Base-by-base conservation (phyloP, 1,284 basidiomycete species). In the Takashimella koratensis region DNA sequence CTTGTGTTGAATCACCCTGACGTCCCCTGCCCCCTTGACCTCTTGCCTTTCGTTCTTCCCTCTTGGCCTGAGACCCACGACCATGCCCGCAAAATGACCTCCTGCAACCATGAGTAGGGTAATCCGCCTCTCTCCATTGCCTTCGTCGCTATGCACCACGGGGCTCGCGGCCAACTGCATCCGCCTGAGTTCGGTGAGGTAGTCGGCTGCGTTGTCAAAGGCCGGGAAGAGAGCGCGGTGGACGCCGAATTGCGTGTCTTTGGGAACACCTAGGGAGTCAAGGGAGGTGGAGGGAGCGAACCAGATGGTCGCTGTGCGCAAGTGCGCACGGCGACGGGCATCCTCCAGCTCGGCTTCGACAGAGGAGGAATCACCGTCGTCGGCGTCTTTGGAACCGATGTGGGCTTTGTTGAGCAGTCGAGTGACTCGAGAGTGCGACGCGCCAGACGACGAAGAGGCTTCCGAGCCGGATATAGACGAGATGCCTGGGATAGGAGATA, bases 101-200 rank as follows among this genome's bases (percentile, higher is more conserved):
- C 96, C 94, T 1, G 95, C 95, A 43, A 90, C 85, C 90, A 98
- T 94, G 67, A 98, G 87, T 79, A 98, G 76, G 0, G 92, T 90
- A 87, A 94, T 95, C 55, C 84, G 87, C 19, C 92, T 80, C 30
- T 87, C 89, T 12, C 78, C 78, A 8, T 8, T 16, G 8, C 16
- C 30, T 36, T 36, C 30, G 0, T 64, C 66, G n/a, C 53, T 47
- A 26, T 65, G 58, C 4, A 48, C 49, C 8, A 8, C 30, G 3
- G 71, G 73, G 41, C 59, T 65, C 5, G 11, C 43, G 23, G 59
- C 46, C 5, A 79, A 62, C 71, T 95, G 93, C 78, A 94, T 82
- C 11, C 79, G 76, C 57, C 79, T 82, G 16, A 97, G 77, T 27
- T 77, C 78, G 1, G 60, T 53, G 4, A 78, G 64, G 49, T 77